A percentile compares a stretch with the other conserved stretches of the same genome.
Evolutionary conservation across 2,329 filamentous ascomycete genomes (phyloP).

Genomic region (Neurospora sp.): DNA sequence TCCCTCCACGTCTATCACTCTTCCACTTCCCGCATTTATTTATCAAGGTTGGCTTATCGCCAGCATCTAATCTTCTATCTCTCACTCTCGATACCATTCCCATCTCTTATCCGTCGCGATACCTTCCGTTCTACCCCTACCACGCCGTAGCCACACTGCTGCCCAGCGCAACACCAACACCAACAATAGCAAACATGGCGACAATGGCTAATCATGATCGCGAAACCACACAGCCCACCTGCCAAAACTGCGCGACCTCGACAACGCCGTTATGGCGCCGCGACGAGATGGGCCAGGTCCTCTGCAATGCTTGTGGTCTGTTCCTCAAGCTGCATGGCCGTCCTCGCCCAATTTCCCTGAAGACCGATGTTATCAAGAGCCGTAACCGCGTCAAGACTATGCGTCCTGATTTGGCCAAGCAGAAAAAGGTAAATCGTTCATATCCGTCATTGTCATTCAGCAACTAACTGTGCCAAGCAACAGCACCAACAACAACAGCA

Average conservation of each 20-base stretch:
- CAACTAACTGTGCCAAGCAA: conserved; percentile 11
- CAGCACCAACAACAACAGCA: conserved; percentile 29
- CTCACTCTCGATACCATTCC: conserved; percentile 4
- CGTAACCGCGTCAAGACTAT: conserved; percentile 93
- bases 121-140: background rate
- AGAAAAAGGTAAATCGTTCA: conserved; percentile 59
- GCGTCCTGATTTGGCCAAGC: conserved; percentile 66
- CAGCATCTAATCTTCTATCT: conserved; percentile 15
- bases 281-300: conserved; percentile 88
- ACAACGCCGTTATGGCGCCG: conserved; percentile 95
- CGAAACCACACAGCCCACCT: conserved; percentile 75
- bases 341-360: conserved; percentile 86
- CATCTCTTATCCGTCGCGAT: background rate
- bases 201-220: conserved; percentile 46
- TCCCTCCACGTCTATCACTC: conserved; percentile 13
- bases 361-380: conserved; percentile 99
- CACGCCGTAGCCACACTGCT: background rate
- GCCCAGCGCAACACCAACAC: background rate
- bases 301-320: conserved; percentile 96
- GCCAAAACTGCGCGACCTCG: conserved; percentile 91
- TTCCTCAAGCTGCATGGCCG: conserved; percentile 96
- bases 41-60: conserved; percentile 15
- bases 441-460: background rate
- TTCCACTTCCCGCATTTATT: conserved; percentile 15
- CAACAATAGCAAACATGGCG: conserved; percentile 32